A percentile compares a stretch with the other conserved stretches of the same genome.
These are phyloP conservation scores for Annona cherimola DNA, from an alignment of 164 flowering plant species.

Conservation along the genomic window DNA sequence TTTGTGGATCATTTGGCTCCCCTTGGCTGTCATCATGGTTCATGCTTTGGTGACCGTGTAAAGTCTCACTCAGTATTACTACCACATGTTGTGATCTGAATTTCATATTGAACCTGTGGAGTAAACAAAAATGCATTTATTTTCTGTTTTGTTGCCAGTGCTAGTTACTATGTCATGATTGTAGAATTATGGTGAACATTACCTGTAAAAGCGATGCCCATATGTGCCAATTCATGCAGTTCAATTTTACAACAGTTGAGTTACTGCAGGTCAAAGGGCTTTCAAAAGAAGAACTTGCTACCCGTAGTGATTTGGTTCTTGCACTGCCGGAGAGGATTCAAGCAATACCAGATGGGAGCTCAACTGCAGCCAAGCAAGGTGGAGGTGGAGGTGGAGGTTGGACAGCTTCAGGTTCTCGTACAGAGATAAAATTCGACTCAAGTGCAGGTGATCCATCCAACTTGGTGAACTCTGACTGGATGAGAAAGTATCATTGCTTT, in stretches of 20 bases:
- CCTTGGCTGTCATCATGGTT: too few relatives aligned
- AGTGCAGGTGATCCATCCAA: conserved; percentile 37
- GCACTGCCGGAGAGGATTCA: conserved; percentile 80
- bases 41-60: too few relatives aligned
- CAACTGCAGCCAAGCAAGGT: conserved; percentile 48
- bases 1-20: too few relatives aligned
- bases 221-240: background rate
- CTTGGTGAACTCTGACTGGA: background rate
- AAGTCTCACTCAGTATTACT: too few relatives aligned
- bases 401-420: conserved; percentile 57
- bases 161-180: background rate
- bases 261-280: conserved; percentile 76
- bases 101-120: too few relatives aligned
- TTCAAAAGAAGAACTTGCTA: conserved; percentile 65
- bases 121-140: too few relatives aligned
- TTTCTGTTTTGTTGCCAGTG: background rate
- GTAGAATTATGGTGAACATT: background rate
- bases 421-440: conserved; percentile 73
- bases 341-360: conserved; percentile 81
- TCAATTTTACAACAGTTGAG: background rate
- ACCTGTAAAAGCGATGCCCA: background rate
- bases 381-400: conserved; percentile 44
- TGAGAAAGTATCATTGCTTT: background rate
- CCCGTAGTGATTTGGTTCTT: conserved; percentile 73
- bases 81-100: too few relatives aligned